Base-by-base conservation (phyloP, 805 yeast genomes). In the Huiozyma naganishii region DNA sequence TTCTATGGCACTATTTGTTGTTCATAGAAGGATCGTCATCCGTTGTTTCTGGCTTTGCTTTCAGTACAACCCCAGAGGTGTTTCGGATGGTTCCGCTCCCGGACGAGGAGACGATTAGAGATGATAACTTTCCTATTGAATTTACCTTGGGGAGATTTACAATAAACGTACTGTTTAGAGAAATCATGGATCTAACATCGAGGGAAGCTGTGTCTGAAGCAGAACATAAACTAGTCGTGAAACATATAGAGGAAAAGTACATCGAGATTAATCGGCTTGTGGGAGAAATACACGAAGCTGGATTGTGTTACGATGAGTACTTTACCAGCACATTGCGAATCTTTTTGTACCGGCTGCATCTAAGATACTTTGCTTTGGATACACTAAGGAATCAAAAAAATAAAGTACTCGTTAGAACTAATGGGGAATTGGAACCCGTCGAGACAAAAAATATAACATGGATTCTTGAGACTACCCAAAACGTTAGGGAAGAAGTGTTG, bases 1-100 rank as follows among this genome's bases (percentile, higher is more conserved):
- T 50, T 2, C 43, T 56, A 6, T 58, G 63, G 63, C 52, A 52
- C 42, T 50, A 43, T 40, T 33, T 57, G 2, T 48, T 57, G 27
- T 58, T 53, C 38, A 40, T 55, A 9, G 63, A 58, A 41, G 63
- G 62, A 1, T 58, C 62, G 3, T 50, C 63, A 2, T 53, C 62
- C 4, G 63, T 58, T n/a, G 60, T 51, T 1, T 48, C 53, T 32
- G 63, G 63, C 4, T 49, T 55, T 27, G 50, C 57, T 27, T 58
- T 54, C 37, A 41, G 47, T n/a, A 44, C 54, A 6, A 41, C 58
- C 5, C 40, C 45, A 13, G 34, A 40, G 6, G 32, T 52, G 17
- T 40, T 52, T 34, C 34, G 43, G 29, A 40, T 41, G 12, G 47
- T 49, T 6, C 44, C 49, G 3, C 36, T 55, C 12, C 49, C 54